Evolutionary conservation across 225 moss, liverwort and hornwort species (phyloP).

Genomic region (Neckera pumila): DNA sequence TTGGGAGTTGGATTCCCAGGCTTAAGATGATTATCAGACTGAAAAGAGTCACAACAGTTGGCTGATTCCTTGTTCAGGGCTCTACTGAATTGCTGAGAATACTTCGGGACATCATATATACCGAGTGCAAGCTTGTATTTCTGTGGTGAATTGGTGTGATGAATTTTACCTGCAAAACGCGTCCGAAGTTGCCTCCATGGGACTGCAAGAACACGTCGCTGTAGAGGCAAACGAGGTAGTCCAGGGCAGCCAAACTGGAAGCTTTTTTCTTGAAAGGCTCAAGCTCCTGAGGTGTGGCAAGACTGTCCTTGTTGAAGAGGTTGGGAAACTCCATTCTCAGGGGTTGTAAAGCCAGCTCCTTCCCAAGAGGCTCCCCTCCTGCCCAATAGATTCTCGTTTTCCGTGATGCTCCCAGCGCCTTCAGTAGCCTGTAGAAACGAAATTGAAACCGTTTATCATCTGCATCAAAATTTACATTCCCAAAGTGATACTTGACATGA

Average conservation of each 20-base stretch:
- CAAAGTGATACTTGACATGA: not conserved
- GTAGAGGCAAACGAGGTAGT: conserved; percentile 54
- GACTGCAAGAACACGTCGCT: conserved; percentile 66
- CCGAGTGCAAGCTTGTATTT: not conserved
- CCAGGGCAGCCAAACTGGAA: conserved; percentile 58
- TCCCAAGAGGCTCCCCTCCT: conserved; percentile 55
- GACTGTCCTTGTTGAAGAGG: conserved; percentile 37
- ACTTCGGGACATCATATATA: not conserved
- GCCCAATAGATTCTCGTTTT: conserved; percentile 46
- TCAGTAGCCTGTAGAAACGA: conserved; percentile 11
- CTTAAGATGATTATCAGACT: not conserved
- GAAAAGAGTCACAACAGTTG: not conserved
- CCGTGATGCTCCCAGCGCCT: conserved; percentile 35
- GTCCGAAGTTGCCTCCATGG: conserved; percentile 72
- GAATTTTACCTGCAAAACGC: conserved; percentile 36
- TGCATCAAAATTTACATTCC: too few relatives aligned
- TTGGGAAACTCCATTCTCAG: conserved; percentile 22
- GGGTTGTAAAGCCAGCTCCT: conserved; percentile 20
- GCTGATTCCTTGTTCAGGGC: not conserved
- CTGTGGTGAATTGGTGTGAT: not conserved
- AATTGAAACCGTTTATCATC: too few relatives aligned
- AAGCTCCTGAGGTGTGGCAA: conserved; percentile 31
- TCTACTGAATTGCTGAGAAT: too few relatives aligned
- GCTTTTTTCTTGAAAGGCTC: conserved; percentile 30
- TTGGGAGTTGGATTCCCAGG: not conserved